Percentiles rank a stretch among this genome's conserved stretches.
Evolutionary conservation across 805 yeast genomes (phyloP).

Genomic region (Schizosaccharomyces osmophilus): DNA sequence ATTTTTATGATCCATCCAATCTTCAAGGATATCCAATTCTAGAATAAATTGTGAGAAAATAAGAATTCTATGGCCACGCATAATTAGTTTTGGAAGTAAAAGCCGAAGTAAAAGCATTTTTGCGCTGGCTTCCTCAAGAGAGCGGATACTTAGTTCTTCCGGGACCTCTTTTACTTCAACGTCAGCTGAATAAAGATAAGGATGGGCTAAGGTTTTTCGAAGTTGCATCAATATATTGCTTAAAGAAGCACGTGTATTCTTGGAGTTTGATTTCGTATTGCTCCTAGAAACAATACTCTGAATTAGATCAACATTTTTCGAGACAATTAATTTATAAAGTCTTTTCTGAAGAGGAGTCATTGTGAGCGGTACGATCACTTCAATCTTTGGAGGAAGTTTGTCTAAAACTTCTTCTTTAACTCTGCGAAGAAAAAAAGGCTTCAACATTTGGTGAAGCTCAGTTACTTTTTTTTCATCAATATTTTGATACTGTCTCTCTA

Average conservation of each 20-base stretch:
- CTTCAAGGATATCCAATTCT: conserved; percentile 59
- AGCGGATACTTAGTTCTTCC: conserved; percentile 35
- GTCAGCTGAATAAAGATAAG: conserved; percentile 61
- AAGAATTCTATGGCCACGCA: conserved; percentile 37
- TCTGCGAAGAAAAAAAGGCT: conserved; percentile 61
- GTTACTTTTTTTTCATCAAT: conserved; percentile 45
- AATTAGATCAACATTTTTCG: conserved; percentile 41
- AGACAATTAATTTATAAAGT: conserved; percentile 32
- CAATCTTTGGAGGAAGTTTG: conserved; percentile 63
- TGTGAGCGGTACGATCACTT: conserved; percentile 52
- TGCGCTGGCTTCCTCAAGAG: conserved; percentile 55
- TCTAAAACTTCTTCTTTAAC: conserved; percentile 55
- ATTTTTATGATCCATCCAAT: conserved; percentile 32
- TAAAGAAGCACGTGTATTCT: conserved; percentile 30
- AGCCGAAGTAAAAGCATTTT: conserved; percentile 56
- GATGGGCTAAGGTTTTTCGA: conserved; percentile 70
- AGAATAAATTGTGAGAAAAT: conserved; percentile 71
- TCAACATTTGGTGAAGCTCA: conserved; percentile 48
- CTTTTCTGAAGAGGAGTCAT: conserved; percentile 35
- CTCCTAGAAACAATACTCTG: conserved; percentile 21
- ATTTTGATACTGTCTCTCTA: conserved; percentile 58
- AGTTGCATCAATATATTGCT: conserved; percentile 58
- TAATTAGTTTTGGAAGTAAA: conserved; percentile 16
- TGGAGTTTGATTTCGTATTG: conserved; percentile 21
- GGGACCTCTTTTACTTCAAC: conserved; percentile 37